Evolutionary conservation across 257 asterid species (phyloP).

Genomic region (Solanum medicagineum): DNA sequence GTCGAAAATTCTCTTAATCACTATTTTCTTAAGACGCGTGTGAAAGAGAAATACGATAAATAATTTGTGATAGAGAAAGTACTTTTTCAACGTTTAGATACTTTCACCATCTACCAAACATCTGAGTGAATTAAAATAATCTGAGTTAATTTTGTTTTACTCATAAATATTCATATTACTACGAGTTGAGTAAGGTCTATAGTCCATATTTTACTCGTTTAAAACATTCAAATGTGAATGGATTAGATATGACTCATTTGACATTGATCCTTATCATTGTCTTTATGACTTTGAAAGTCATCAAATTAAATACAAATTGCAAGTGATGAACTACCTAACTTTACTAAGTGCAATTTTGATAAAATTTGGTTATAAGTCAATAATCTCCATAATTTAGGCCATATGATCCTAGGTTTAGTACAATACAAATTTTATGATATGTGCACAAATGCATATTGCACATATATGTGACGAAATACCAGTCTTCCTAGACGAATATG

Average conservation of each 20-base stretch:
- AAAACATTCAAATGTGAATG: neutral
- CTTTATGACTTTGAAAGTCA: neutral
- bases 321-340: neutral
- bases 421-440: neutral
- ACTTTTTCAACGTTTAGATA: no score
- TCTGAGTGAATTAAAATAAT: neutral
- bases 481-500: no score
- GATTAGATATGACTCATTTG: neutral
- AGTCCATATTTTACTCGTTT: neutral
- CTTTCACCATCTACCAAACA: neutral
- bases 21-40: neutral
- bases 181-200: neutral
- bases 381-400: neutral
- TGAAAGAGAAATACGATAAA: neutral
- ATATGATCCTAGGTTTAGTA: neutral
- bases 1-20: neutral
- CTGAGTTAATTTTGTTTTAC: neutral
- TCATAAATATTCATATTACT: neutral
- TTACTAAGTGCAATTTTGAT: neutral
- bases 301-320: neutral
- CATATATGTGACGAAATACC: no score
- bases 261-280: neutral
- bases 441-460: neutral
- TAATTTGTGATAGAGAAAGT: fast-evolving
- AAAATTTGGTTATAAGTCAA: neutral